phyloP scores from a whole-genome alignment of 805 yeast genomes.

The Saturnispora galanensis region DNA sequence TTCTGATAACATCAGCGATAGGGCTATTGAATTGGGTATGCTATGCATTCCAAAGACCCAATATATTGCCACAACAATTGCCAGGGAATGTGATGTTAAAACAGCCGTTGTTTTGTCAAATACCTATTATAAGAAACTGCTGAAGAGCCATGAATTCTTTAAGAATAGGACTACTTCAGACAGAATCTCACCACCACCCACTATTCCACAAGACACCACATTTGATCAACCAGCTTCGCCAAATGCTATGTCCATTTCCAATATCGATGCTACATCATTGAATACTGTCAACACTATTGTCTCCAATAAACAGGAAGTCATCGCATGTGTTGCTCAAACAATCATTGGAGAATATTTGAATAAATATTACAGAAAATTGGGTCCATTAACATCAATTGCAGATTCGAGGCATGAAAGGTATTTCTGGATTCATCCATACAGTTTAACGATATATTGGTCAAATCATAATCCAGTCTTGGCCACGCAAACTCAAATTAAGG shows the following conservation, averaged over 20 bases:
- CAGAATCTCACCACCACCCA: not conserved
- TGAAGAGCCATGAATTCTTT: constrained; percentile 32
- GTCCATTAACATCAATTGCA: constrained; percentile 63
- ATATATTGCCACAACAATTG: constrained; percentile 54
- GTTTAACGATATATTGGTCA: constrained; percentile 86
- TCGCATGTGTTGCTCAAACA: constrained; percentile 82
- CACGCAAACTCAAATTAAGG: constrained; percentile 61
- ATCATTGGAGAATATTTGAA: constrained; percentile 85
- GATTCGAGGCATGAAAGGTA: constrained; percentile 82
- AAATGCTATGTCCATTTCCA: constrained; percentile 1
- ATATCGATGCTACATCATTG: constrained; percentile 16
- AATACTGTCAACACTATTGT: constrained; percentile 46
- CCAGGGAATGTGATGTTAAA: constrained; percentile 41
- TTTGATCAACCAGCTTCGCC: constrained; percentile 9
- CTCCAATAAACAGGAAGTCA: constrained; percentile 62
- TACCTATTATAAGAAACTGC: constrained; percentile 50
- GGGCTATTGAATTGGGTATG: constrained; percentile 38
- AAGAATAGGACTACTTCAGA: constrained; percentile 14
- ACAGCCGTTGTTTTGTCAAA: constrained; percentile 57
- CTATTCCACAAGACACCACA: constrained; percentile 12
- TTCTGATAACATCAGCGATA: constrained; percentile 23
- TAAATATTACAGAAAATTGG: constrained; percentile 75
- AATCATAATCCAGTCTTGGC: constrained; percentile 65
- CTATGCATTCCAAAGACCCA: constrained; percentile 50
- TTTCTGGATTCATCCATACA: constrained; percentile 96